phyloP scores from a whole-genome alignment of 345 rosid species.

The Pugionium dolabratum region DNA sequence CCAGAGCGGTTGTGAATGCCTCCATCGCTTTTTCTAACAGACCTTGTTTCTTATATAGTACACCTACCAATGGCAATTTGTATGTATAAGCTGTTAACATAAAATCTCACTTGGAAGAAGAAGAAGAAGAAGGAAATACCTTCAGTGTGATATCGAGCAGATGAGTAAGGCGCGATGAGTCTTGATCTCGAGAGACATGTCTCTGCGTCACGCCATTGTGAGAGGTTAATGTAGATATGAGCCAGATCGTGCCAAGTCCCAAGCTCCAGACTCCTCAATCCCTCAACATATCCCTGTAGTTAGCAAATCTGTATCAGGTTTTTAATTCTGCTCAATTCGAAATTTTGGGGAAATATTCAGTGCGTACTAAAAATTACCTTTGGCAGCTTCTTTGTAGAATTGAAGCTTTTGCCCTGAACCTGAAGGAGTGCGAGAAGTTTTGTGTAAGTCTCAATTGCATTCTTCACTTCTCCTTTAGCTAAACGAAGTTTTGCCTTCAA shows the following conservation, averaged over 20 bases:
- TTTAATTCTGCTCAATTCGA: background rate
- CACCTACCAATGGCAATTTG: slow-evolving; percentile 41
- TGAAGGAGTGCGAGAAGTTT: slow-evolving; percentile 76
- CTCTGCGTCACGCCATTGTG: slow-evolving; percentile 77
- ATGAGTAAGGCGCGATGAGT: slow-evolving; percentile 53
- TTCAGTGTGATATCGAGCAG: slow-evolving; percentile 55
- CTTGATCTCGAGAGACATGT: slow-evolving; percentile 73
- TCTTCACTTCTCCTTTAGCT: slow-evolving; percentile 58
- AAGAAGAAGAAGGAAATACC: slow-evolving; percentile 41
- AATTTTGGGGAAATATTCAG: background rate
- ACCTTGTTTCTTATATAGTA: slow-evolving; percentile 55
- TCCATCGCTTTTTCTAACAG: slow-evolving; percentile 56
- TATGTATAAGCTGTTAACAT: slow-evolving; percentile 15
- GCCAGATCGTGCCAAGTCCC: slow-evolving; percentile 83
- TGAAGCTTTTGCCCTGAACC: slow-evolving; percentile 61
- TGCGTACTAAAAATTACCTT: slow-evolving; percentile 43
- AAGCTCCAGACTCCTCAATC: slow-evolving; percentile 52
- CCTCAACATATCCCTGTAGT: slow-evolving; percentile 47
- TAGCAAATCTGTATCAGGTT: slow-evolving; percentile 8
- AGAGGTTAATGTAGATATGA: slow-evolving; percentile 57
- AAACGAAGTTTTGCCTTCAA: slow-evolving; percentile 73
- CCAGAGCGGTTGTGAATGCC: slow-evolving; percentile 56
- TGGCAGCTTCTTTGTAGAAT: slow-evolving; percentile 45
- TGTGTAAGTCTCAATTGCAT: slow-evolving; percentile 62
- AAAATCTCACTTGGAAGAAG: background rate